These are phyloP conservation scores for Tuber microsphaerosporum DNA, from an alignment of 495 filamentous ascomycete genomes.

Conservation along the genomic window DNA sequence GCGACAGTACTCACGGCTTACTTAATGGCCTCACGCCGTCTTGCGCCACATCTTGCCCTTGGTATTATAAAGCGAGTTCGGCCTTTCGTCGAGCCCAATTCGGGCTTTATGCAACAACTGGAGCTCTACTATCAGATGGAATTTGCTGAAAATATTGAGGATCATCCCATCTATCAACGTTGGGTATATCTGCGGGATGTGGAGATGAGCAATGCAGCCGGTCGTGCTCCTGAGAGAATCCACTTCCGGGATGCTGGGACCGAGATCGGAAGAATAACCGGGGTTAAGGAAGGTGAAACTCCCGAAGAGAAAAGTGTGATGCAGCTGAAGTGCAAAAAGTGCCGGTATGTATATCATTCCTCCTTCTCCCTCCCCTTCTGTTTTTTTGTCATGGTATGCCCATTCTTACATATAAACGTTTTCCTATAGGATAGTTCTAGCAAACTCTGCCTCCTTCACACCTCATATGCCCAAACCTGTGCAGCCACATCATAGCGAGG, in stretches of 20 bases:
- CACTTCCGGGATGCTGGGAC: constrained; percentile 72
- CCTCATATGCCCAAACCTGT: constrained; percentile 46
- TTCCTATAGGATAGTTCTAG: constrained; percentile 42
- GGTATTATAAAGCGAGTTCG: constrained; percentile 57
- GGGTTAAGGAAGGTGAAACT: constrained; percentile 43
- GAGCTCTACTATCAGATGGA: constrained; percentile 78
- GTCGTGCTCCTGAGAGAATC: constrained; percentile 65
- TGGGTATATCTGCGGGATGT: constrained; percentile 81
- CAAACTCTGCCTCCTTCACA: constrained; percentile 57
- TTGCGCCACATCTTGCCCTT: constrained; percentile 57
- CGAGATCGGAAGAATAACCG: constrained; percentile 25
- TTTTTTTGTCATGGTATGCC: constrained; percentile 46
- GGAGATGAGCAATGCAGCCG: constrained; percentile 61
- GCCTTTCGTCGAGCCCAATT: constrained; percentile 73
- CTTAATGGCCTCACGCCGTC: constrained; percentile 57
- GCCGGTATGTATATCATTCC: constrained; percentile 44
- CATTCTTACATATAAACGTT: constrained; percentile 30
- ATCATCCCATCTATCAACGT: constrained; percentile 68
- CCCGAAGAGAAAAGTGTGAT: constrained; percentile 37
- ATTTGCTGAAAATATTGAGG: constrained; percentile 52
- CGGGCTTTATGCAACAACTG: constrained; percentile 81
- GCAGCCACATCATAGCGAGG: constrained; percentile 14
- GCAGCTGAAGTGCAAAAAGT: constrained; percentile 51
- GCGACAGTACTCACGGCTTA: constrained; percentile 78
- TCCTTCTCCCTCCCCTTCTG: constrained; percentile 4